phyloP scores from a whole-genome alignment of 495 filamentous ascomycete genomes.

The Aspergillus steynii region DNA sequence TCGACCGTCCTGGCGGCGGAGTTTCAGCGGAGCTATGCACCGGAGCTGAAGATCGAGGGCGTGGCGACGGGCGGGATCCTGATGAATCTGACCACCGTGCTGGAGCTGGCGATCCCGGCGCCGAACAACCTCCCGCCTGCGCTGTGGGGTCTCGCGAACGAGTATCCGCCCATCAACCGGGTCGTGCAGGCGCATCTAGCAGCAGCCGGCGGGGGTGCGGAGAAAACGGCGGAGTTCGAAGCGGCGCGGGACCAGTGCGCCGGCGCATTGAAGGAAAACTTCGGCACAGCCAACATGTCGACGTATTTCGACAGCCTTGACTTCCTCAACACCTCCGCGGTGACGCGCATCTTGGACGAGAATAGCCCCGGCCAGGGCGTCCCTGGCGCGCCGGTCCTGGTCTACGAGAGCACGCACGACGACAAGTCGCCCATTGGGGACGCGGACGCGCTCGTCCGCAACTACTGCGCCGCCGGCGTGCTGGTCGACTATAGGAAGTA shows the following conservation, averaged over 20 bases:
- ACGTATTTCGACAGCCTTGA: background rate
- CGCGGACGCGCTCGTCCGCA: background rate
- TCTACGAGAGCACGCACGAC: slow-evolving; percentile 5
- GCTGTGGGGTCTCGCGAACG: slow-evolving; percentile 6
- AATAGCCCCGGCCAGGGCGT: background rate
- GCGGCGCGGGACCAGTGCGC: slow-evolving; percentile 1
- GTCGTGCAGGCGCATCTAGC: background rate
- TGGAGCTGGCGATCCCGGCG: background rate
- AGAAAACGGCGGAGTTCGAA: slow-evolving; percentile 1
- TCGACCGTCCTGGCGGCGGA: slow-evolving; percentile 3
- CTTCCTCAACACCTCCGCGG: background rate
- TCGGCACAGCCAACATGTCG: background rate
- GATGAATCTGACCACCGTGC: background rate
- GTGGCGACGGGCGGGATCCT: slow-evolving; percentile 2
- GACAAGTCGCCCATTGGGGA: background rate
- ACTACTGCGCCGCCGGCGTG: background rate
- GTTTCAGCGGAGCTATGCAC: slow-evolving; percentile 2
- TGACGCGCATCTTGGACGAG: background rate
- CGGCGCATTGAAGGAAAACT: background rate
- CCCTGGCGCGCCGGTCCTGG: slow-evolving; percentile 1
- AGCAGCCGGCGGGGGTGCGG: background rate
- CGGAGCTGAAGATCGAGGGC: slow-evolving; percentile 7
- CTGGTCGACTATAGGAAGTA: background rate
- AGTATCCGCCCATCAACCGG: background rate
- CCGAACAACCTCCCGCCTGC: background rate